These are phyloP conservation scores for Globisporangium viniferum DNA, from an alignment of 352 stramenopile species.

Conservation along the genomic window DNA sequence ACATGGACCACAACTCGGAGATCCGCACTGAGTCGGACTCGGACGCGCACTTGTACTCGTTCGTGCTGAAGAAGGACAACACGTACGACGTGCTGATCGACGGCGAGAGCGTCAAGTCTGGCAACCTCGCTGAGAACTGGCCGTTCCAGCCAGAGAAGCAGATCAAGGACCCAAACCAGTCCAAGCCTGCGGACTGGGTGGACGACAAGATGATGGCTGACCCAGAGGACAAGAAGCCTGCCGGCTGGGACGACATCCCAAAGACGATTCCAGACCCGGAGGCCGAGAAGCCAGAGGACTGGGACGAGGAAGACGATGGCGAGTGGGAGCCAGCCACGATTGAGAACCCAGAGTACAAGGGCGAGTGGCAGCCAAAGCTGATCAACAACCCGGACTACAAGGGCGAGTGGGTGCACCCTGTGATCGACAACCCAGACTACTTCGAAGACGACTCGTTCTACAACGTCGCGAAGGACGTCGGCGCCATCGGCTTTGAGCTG, in stretches of 20 bases:
- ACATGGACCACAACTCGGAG: conserved; percentile 89
- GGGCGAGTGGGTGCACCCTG: conserved; percentile 95
- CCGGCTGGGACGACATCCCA: conserved; percentile 95
- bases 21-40: conserved; percentile 75
- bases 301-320: conserved; percentile 98
- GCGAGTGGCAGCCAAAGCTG: conserved; percentile 97
- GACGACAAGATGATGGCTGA: conserved; percentile 93
- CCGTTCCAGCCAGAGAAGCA: conserved; percentile 94
- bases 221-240: conserved; percentile 95
- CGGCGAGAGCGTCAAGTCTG: conserved; percentile 91
- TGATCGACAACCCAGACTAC: conserved; percentile 98
- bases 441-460: conserved; percentile 94
- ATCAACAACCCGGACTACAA: conserved; percentile 99
- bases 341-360: conserved; percentile 98
- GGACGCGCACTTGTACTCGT: conserved; percentile 97
- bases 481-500: conserved; percentile 98
- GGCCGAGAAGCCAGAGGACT: conserved; percentile 97
- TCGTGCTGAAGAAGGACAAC: conserved; percentile 96
- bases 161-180: conserved; percentile 96
- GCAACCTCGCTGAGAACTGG: conserved; percentile 93
- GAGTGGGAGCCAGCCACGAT: conserved; percentile 97
- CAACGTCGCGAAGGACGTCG: conserved; percentile 94
- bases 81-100: conserved; percentile 97
- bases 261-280: conserved; percentile 96
- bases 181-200: conserved; percentile 98